Percentiles rank a stretch among this genome's conserved stretches.
Evolutionary conservation across 1,284 basidiomycete genomes (phyloP).

Genomic region (Rhodotorula sp.): DNA sequence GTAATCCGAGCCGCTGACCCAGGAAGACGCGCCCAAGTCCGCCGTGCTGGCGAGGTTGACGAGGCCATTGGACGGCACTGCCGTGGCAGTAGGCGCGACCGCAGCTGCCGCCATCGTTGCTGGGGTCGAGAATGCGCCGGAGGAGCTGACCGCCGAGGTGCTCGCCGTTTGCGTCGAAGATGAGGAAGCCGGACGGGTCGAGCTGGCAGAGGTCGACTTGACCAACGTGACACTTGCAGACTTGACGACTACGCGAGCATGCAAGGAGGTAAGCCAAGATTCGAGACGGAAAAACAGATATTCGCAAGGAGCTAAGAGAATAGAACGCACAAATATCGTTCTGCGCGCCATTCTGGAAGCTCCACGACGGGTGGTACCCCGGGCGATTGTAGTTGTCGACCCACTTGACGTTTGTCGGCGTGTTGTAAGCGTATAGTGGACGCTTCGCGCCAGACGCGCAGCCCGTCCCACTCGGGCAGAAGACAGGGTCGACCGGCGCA

Average conservation of each 20-base stretch:
- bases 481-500: conserved; percentile 28
- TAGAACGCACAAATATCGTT: conserved; percentile 33
- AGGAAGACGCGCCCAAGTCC: neutral
- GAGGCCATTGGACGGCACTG: too few species aligned
- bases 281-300: neutral
- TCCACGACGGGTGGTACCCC: conserved; percentile 30
- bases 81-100: too few species aligned
- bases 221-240: neutral
- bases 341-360: conserved; percentile 35
- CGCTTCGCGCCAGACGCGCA: conserved; percentile 30
- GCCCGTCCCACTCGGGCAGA: conserved; percentile 10
- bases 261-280: neutral
- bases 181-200: too few species aligned
- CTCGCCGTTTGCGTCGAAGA: too few species aligned
- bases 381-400: conserved; percentile 32
- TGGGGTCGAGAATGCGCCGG: too few species aligned
- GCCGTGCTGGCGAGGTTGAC: neutral
- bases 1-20: neutral
- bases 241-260: neutral
- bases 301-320: conserved; percentile 3
- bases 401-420: conserved; percentile 19
- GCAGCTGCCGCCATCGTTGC: too few species aligned
- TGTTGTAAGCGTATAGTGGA: conserved; percentile 37
- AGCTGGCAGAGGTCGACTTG: too few species aligned
- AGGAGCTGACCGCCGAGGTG: too few species aligned